Base-by-base conservation (phyloP, 2,329 filamentous ascomycete species). In the Trichoderma asperellum region DNA sequence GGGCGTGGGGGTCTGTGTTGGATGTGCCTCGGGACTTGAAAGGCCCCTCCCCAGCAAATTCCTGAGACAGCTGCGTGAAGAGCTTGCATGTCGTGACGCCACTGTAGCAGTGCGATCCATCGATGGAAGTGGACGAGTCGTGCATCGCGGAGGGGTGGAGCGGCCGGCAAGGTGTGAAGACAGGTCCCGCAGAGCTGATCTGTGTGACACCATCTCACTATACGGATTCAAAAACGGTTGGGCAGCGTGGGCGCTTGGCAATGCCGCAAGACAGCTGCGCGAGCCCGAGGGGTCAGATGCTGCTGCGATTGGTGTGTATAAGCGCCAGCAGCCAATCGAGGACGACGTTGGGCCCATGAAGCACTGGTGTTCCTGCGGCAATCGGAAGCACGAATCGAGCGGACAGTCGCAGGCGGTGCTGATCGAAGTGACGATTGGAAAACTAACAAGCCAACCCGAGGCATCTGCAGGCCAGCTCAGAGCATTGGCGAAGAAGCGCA, bases 341-440 rank as follows among this genome's bases (percentile, higher is more conserved):
- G 65, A 68, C 2, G 65, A 68, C 27, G 21, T 7, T 7, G 65
- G 65, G 49, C 65, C 65, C 2, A 63, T 61, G 35, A 53, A 21
- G 3, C 43, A 63, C 47, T 68, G 65, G 65, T 68, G 65, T 34
- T 68, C 65, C 11, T 68, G 65, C 65, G 65, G 58, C 65, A 68
- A 61, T 43, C 65, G 47, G 58, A 68, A 68, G 32, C 58, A 63
- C 29, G 65, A 68, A 49, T 29, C 56, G 24, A 53, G 43, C 10
- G 65, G 56, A 32, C 65, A 68, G 65, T 27, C 65, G 12, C 56
- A 62, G 52, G 35, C 58, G 32, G 40, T 68, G 27, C 52, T 58
- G 12, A 62, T 60, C 21, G 65, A 68, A 14, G 65, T 68, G 6
- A 24, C 56, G 18, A 55, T 63, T 27, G 65, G 43, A 8, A 57